Evolutionary conservation across 2,329 filamentous ascomycete species (phyloP).

Genomic region (Colletotrichum musae): DNA sequence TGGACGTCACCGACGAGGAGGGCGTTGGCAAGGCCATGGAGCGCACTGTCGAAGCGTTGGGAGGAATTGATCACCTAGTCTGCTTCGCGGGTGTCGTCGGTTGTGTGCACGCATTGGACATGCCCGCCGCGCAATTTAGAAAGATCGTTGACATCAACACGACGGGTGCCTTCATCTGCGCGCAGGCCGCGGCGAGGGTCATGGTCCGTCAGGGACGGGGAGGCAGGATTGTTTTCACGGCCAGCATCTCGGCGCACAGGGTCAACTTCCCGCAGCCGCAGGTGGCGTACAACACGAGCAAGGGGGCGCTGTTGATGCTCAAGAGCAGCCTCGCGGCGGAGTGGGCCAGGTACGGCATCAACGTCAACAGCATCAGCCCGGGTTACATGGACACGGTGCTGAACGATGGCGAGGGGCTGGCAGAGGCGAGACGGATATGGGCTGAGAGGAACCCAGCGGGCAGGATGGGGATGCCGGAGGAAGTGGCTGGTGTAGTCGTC

Average conservation of each 20-base stretch:
- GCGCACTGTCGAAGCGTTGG: conserved; percentile 76
- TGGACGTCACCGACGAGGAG: conserved; percentile 69
- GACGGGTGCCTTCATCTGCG: conserved; percentile 78
- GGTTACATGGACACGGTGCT: conserved; percentile 85
- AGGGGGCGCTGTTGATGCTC: conserved; percentile 75
- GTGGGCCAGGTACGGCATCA: conserved; percentile 79
- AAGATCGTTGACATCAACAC: conserved; percentile 79
- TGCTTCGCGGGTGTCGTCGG: conserved; percentile 80
- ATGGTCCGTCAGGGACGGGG: conserved; percentile 67
- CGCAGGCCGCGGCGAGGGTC: conserved; percentile 72
- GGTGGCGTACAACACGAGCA: conserved; percentile 79
- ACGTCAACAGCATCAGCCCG: conserved; percentile 79
- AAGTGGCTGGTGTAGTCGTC: conserved; percentile 74
- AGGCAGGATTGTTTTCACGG: conserved; percentile 76
- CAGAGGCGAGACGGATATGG: conserved; percentile 69
- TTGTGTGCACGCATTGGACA: conserved; percentile 72
- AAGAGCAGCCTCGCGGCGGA: conserved; percentile 78
- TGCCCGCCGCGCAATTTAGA: conserved; percentile 71
- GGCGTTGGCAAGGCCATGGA: conserved; percentile 71
- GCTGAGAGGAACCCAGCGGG: conserved; percentile 72
- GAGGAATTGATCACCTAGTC: conserved; percentile 65
- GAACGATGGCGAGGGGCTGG: conserved; percentile 75
- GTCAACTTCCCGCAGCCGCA: conserved; percentile 84
- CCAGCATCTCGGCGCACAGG: conserved; percentile 77
- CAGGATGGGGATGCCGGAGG: conserved; percentile 74